Evolutionary conservation across 140 eudicot genomes (phyloP).

Genomic region (Erigeron philadelphicus): DNA sequence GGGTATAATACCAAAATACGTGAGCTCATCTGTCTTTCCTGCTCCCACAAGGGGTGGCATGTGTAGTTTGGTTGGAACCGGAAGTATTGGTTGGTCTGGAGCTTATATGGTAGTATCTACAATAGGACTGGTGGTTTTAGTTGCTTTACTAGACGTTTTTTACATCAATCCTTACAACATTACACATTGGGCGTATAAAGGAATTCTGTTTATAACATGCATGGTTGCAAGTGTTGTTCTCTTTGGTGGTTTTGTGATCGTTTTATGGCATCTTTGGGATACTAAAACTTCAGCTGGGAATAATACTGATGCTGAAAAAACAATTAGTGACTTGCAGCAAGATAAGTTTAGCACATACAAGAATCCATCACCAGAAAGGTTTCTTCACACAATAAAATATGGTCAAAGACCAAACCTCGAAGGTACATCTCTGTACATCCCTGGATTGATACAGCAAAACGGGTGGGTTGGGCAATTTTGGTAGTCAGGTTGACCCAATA

Average conservation of each 20-base stretch:
- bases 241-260: slow-evolving; percentile 68
- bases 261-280: slow-evolving; percentile 83
- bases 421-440: slow-evolving; percentile 38
- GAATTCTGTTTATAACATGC: slow-evolving; percentile 54
- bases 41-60: slow-evolving; percentile 44
- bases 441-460: not conserved
- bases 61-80: slow-evolving; percentile 83
- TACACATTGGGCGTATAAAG: slow-evolving; percentile 76
- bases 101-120: slow-evolving; percentile 52
- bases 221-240: slow-evolving; percentile 59
- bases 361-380: slow-evolving; percentile 31
- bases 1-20: slow-evolving; percentile 38
- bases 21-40: slow-evolving; percentile 37
- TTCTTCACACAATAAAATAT: slow-evolving; percentile 37
- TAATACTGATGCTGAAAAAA: slow-evolving; percentile 20
- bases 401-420: slow-evolving; percentile 79
- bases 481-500: not conserved
- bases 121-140: slow-evolving; percentile 47
- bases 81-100: slow-evolving; percentile 74
- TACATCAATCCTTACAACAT: slow-evolving; percentile 60
- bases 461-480: not conserved
- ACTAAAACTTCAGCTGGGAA: slow-evolving; percentile 23
- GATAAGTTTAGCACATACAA: slow-evolving; percentile 26
- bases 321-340: slow-evolving; percentile 21
- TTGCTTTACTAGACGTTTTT: slow-evolving; percentile 36